These are phyloP conservation scores for Allantophomopsis cytisporea DNA, from an alignment of 2,329 filamentous ascomycete species.

Conservation along the genomic window DNA sequence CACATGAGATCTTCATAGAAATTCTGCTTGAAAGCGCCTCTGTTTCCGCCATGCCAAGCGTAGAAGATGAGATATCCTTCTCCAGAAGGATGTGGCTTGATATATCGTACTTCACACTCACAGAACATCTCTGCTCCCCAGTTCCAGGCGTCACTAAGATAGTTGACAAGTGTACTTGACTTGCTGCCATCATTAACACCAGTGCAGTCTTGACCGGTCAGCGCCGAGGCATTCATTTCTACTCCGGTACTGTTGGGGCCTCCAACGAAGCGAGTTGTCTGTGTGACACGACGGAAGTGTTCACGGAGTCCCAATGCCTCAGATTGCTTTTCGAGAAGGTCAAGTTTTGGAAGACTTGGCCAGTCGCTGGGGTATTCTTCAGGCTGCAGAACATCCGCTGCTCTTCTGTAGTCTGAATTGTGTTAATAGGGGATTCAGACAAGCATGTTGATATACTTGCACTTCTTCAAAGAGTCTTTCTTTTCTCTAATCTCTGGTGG, in stretches of 20 bases:
- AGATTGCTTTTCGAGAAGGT: constrained; percentile 43
- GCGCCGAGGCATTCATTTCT: constrained; percentile 42
- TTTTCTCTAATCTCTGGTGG: constrained; percentile 38
- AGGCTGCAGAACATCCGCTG: constrained; percentile 42
- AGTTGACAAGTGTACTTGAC: constrained; percentile 51
- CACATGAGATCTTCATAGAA: constrained; percentile 49
- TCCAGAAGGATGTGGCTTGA: constrained; percentile 33
- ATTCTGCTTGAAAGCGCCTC: constrained; percentile 38
- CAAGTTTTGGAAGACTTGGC: constrained; percentile 42
- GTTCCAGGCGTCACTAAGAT: constrained; percentile 57
- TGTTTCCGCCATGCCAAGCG: constrained; percentile 45
- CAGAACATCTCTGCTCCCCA: constrained; percentile 62
- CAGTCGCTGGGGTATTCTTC: constrained; percentile 41
- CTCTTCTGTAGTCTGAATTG: constrained; percentile 41
- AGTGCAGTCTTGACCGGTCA: constrained; percentile 48
- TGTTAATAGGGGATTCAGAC: constrained; percentile 12
- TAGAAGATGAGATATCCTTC: constrained; percentile 52
- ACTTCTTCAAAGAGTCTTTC: constrained; percentile 6
- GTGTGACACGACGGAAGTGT: constrained; percentile 40
- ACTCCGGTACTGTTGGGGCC: constrained; percentile 51
- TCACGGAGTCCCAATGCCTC: constrained; percentile 31
- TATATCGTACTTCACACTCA: constrained; percentile 50
- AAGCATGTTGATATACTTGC: no score
- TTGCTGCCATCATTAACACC: constrained; percentile 57
- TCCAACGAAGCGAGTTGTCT: constrained; percentile 49